Base-by-base conservation (phyloP, 2,329 filamentous ascomycete species). In the Colletotrichum destructivum region DNA sequence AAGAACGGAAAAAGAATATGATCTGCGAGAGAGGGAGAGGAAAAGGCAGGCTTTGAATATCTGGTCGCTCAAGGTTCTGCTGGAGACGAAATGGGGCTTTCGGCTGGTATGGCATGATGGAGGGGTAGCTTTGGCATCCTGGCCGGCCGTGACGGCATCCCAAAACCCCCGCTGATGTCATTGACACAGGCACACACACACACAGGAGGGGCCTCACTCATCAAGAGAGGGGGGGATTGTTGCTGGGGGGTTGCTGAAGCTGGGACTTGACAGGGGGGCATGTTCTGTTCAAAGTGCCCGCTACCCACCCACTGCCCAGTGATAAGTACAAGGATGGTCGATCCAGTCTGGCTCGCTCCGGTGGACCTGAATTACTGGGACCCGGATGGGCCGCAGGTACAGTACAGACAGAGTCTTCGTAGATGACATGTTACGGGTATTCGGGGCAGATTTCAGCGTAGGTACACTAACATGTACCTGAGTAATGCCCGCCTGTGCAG, bases 141-240 rank as follows among this genome's bases (percentile, higher is more conserved):
- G 35, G 23, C 63, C 63, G 64, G 57, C 57, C 69, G 64, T 71
- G 69, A 71, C 64, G 69, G 69, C 69, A 68, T 56, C 40, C 49
- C 52, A 40, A 38, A 63, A 47, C 69, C 69, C 69, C 69, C 69
- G 54, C 69, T 71, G 69, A 71, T 71, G 69, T 71, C 69, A 71
- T 71, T 63, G 52, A 69, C 26, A 66, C 35, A 59, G 47, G 26
- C 18, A 47, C 68, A 62, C 63, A 51, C 56, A 52, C 51, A 42
- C 23, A 68, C 51, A 38, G 49, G 51, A 42, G 65, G 69, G 46
- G 38, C 51, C 47, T 63, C 59, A 54, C 59, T 71, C 65, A 71
- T 60, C 65, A 63, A 59, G 38, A 42, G 35, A 31, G 26, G 26
- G 26, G 26, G 26, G 26, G 2, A 31, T 31, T 31, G 26, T 31